Base-by-base conservation (phyloP, 2,329 filamentous ascomycete genomes). In the Dryadomyces sulphureus region DNA sequence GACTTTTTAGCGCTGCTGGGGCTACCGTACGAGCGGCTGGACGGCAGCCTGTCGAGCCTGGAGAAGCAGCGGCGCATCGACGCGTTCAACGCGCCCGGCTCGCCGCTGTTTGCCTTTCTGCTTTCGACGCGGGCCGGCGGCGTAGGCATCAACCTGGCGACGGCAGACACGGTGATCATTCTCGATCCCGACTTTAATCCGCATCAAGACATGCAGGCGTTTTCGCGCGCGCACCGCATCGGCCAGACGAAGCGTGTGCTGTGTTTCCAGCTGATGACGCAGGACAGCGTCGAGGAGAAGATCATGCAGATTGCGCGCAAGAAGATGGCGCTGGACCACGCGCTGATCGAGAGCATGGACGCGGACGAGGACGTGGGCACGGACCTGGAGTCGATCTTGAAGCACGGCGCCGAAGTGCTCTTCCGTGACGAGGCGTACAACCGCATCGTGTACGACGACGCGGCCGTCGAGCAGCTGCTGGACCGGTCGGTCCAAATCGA, bases 181-280 rank as follows among this genome's bases (percentile, higher is more conserved):
- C 78, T 96, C 53, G 89, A 98, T 55, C 87, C 87, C 0, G 92
- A 98, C 58, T 96, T 94, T 68, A 98, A 98, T 51, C 92, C 92
- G 0, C 92, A 98, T 58, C 92, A 98, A 62, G 93, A 98, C 57
- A 84, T 98, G 36, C 92, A 98, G 61, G 92, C 92, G 0, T 72
- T 98, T 25, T 94, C 90, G 25, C 80, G 93, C 53, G 92, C 90
- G 17, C 92, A 98, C 62, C 82, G 92, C 22, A 96, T 98, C 52
- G 93, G 93, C 0, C 93, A 98, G 62, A 87, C 88, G 62, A 88
- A 92, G 54, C 95, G 93, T 55, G 92, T 98, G 0, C 72, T 98
- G 2, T 94, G 93, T 53, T 94, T 96, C 56, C 90, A 96, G 59
- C 67, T 98, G 0, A 87, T 94, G 69, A 96, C 88, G 2, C 83